Conservation (phyloP, 352 stramenopile genomes). For the Aphanomyces astaci region DNA sequence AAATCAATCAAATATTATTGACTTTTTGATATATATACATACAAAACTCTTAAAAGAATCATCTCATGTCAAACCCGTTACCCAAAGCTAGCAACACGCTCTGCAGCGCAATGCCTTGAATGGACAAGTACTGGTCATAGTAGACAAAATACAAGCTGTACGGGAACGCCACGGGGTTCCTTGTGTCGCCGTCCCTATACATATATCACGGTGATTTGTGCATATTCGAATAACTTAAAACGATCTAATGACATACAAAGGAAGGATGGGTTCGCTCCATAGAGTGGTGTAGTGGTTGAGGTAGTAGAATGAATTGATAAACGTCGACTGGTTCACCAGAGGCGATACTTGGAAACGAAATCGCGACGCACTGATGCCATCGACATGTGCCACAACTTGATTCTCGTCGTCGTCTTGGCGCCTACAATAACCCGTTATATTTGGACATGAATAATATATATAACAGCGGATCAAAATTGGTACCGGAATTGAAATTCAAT, state of each 20-base stretch:
- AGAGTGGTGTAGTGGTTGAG: conserved; percentile 28
- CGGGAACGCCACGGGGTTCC: conserved; percentile 50
- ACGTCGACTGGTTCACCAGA: conserved; percentile 82
- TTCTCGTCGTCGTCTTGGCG: too few species aligned
- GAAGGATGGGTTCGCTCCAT: conserved; percentile 26
- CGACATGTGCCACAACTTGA: conserved; percentile 1
- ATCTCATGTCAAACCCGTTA: too few species aligned
- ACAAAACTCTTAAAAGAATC: not conserved
- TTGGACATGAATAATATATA: too few species aligned
- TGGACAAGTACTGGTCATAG: conserved; percentile 90
- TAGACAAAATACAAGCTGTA: conserved; percentile 89
- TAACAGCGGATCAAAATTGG: too few species aligned
- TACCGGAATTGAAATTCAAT: conserved; percentile 49
- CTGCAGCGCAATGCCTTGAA: conserved; percentile 81
- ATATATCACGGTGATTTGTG: conserved; percentile 24
- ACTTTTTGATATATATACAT: not conserved
- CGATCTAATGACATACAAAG: not conserved
- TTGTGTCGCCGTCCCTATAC: conserved; percentile 16
- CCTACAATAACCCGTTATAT: too few species aligned
- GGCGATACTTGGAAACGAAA: conserved; percentile 83
- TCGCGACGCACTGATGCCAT: conserved; percentile 61
- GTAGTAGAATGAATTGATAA: conserved; percentile 88
- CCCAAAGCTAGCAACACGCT: conserved; percentile 71
- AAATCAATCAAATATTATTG: too few species aligned
- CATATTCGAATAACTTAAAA: not conserved